Base-by-base conservation (phyloP, 2,329 filamentous ascomycete species). In the Diaporthe nobilis region DNA sequence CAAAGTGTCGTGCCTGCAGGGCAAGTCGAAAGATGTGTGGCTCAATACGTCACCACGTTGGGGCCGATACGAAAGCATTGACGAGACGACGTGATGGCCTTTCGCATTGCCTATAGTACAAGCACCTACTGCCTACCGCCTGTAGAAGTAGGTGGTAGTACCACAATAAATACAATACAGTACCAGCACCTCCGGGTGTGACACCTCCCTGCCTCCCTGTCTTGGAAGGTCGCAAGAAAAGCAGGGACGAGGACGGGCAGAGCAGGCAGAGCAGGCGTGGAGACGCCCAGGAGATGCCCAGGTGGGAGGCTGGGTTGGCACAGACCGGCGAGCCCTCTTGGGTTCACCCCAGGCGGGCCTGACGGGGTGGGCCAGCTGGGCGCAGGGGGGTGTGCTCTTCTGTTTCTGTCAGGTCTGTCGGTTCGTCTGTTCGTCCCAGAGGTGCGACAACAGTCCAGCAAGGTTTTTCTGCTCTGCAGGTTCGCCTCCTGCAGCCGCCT, bases 231-330 rank as follows among this genome's bases (percentile, higher is more conserved):
- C 34, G 65, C 47, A 25, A 68, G 65, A 68, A 68, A 68, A 68
- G 65, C 47, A 68, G 65, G 65, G 65, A 37, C 34, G 47, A 34
- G 34, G 34, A 65, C 42, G 22, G 39, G 47, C n/a, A 51, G 44
- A 37, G 3, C 34, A 34, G 34, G 34, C 31, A 31, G 31, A 31
- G 31, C 31, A 31, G 31, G 31, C 31, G 31, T 31, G 31, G 25
- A 39, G 28, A 39, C 53, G 63, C 31, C 44, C 44, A 37, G 31
- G 22, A 37, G 13, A 28, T 28, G 60, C 15, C 47, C 65, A 70
- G 65, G 65, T 70, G 65, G 63, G 65, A 70, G 65, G 31, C 65
- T 42, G 65, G 65, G 65, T 42, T 70, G 65, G 65, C 65, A 70
- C 65, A 70, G 65, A 70, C 61, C 25, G 42, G 25, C 49, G 49